These are phyloP conservation scores for Sparassis latifolia DNA, from an alignment of 1,284 basidiomycete genomes.

Conservation along the genomic window DNA sequence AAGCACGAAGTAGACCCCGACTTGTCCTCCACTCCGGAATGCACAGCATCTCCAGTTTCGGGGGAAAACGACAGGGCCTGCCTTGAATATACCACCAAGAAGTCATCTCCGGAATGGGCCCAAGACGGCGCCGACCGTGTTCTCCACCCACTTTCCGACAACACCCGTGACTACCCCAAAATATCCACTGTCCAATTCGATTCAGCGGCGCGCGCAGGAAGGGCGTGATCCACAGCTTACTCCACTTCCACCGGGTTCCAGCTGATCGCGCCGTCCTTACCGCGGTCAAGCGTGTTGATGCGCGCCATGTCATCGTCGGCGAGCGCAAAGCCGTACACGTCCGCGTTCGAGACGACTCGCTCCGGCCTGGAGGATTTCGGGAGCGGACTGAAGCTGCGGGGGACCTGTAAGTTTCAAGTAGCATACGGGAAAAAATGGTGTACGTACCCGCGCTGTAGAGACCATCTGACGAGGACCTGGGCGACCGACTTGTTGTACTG, in stretches of 20 bases:
- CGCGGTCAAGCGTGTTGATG: constrained; percentile 44
- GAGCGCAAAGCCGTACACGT: constrained; percentile 50
- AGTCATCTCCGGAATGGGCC: too few species aligned
- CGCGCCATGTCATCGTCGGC: constrained; percentile 39
- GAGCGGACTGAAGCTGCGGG: constrained; percentile 37
- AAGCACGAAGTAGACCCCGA: too few species aligned
- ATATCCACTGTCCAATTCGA: too few species aligned
- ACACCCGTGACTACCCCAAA: too few species aligned
- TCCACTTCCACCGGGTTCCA: constrained; percentile 43
- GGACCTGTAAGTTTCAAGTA: constrained; percentile 24
- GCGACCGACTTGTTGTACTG: constrained; percentile 24
- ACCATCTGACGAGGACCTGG: constrained; percentile 39
- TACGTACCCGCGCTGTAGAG: constrained; percentile 13
- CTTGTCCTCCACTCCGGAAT: too few species aligned
- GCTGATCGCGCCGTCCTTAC: constrained; percentile 37
- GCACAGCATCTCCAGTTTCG: too few species aligned
- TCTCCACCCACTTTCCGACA: too few species aligned
- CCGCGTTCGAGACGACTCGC: constrained; percentile 42
- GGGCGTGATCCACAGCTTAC: neutral
- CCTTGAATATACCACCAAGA: too few species aligned
- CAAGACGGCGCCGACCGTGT: too few species aligned
- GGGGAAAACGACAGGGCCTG: too few species aligned
- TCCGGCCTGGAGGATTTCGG: constrained; percentile 46
- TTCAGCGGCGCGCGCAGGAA: too few species aligned
- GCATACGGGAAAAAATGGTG: constrained; percentile 28